Evolutionary conservation across 1,284 basidiomycete species (phyloP).

Genomic region (Pseudozyma hubeiensis): DNA sequence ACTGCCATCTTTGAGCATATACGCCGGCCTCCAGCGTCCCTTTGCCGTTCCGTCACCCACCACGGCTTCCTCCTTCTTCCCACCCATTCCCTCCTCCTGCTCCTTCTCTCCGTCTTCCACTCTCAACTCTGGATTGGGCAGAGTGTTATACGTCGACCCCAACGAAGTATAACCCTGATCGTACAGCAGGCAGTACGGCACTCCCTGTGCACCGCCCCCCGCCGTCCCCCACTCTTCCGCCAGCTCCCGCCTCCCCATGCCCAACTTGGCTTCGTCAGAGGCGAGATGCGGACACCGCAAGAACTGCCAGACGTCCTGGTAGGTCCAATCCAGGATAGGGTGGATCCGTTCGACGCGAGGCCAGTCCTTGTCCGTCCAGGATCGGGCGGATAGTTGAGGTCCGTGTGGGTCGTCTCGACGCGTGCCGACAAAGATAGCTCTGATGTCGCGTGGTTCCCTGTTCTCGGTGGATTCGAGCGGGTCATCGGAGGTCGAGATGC

Average conservation of each 20-base stretch:
- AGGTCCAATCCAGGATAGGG: slow-evolving; percentile 95
- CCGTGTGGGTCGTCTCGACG: slow-evolving; percentile 90
- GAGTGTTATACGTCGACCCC: slow-evolving; percentile 93
- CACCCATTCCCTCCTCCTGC: slow-evolving; percentile 5
- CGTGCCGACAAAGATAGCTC: slow-evolving; percentile 89
- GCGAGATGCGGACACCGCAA: slow-evolving; percentile 78
- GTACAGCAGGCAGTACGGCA: slow-evolving; percentile 84
- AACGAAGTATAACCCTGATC: slow-evolving; percentile 96
- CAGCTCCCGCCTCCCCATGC: not conserved
- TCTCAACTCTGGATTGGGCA: slow-evolving; percentile 85
- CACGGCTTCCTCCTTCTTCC: slow-evolving; percentile 2
- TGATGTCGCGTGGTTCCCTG: slow-evolving; percentile 69
- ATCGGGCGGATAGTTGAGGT: slow-evolving; percentile 33
- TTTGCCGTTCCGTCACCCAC: slow-evolving; percentile 43
- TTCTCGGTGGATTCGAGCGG: not conserved
- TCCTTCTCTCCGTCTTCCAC: slow-evolving; percentile 23
- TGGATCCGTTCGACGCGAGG: slow-evolving; percentile 90
- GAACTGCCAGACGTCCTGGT: slow-evolving; percentile 89
- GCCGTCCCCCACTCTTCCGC: slow-evolving; percentile 23
- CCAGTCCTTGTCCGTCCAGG: slow-evolving; percentile 75
- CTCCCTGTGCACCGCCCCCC: slow-evolving; percentile 40
- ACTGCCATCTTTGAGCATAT: slow-evolving; percentile 79
- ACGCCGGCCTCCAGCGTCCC: slow-evolving; percentile 76
- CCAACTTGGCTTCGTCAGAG: slow-evolving; percentile 55
- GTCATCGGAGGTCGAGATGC: not conserved